Evolutionary conservation across 2,329 filamentous ascomycete genomes (phyloP), one percentile per base, ranked within the genome.

Genomic region (Grosmannia huntii): DNA sequence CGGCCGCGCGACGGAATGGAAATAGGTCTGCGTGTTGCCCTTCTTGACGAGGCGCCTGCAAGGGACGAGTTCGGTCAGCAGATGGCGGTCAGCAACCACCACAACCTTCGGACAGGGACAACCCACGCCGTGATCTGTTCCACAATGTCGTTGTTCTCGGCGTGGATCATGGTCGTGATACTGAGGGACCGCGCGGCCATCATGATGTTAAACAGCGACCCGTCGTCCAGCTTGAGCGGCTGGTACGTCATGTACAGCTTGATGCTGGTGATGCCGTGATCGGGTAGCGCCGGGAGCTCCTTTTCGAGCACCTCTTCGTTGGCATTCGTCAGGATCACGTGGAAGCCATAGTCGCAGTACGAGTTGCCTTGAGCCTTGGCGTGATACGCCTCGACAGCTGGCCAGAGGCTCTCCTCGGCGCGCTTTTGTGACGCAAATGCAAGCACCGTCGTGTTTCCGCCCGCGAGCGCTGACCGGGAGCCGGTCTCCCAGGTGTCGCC

Each of bases 301-400:
- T 76, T 69, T 1, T 69, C 66, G 0, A 78, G 68, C 10, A 75
- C 71, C 1, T 68, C 53, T 0, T 68, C 64, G 0, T 67, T 74
- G 0, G 76, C 74, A 55, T 78, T 76, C 0, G 75, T 73, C 28
- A 79, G 66, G 56, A 79, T 75, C 55, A 78, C 66, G 61, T 83
- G 79, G 62, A 81, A 79, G 3, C 75, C 74, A 62, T 83, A 83
- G 66, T 83, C 80, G 61, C 76, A 77, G 64, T 79, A 82, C 41
- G 69, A 80, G 64, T 73, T 86, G 31, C 83, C 83, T 0, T 73
- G 74, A 53, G 76, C 84, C 28, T 81, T 90, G 46, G 81, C 84
- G 63, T 83, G 82, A 63, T 90, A 89, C 65, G 86, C 86, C 58
- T 74, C 80, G 57, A 82, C 87, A 69, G 86, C 89, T 68, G 82